These are phyloP conservation scores for Triticum timopheevii DNA, from an alignment of 176 grass and related monocot genomes.

Conservation along the genomic window DNA sequence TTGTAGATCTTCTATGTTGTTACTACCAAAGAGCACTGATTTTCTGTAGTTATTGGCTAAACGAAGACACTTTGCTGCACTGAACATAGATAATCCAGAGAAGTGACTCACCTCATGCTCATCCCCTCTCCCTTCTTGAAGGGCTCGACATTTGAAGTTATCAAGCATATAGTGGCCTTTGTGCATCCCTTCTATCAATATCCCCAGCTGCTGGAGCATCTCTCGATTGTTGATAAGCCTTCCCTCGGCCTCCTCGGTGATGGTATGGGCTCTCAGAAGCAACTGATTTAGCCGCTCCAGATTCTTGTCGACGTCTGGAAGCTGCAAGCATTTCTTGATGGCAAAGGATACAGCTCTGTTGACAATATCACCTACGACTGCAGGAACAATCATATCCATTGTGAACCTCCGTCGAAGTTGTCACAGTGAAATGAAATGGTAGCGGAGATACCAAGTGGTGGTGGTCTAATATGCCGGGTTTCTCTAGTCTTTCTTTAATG, in stretches of 20 bases:
- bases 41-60: background rate
- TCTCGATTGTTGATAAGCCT: background rate
- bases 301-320: background rate
- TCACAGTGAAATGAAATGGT: background rate
- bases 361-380: background rate
- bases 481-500: background rate
- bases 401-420: background rate
- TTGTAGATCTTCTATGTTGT: background rate
- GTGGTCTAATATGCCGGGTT: background rate
- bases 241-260: slow-evolving; percentile 1
- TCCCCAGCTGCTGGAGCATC: slow-evolving; percentile 19
- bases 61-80: background rate
- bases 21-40: background rate
- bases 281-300: slow-evolving; percentile 12
- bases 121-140: background rate
- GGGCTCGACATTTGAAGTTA: background rate
- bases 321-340: background rate
- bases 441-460: background rate
- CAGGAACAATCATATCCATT: slow-evolving; percentile 16
- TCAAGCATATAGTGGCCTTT: slow-evolving; percentile 13
- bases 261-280: slow-evolving; percentile 21
- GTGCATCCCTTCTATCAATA: background rate
- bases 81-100: background rate
- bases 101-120: background rate
- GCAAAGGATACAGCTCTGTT: background rate